Base-by-base conservation (phyloP, 164 flowering plant genomes). In the Santalum album region DNA sequence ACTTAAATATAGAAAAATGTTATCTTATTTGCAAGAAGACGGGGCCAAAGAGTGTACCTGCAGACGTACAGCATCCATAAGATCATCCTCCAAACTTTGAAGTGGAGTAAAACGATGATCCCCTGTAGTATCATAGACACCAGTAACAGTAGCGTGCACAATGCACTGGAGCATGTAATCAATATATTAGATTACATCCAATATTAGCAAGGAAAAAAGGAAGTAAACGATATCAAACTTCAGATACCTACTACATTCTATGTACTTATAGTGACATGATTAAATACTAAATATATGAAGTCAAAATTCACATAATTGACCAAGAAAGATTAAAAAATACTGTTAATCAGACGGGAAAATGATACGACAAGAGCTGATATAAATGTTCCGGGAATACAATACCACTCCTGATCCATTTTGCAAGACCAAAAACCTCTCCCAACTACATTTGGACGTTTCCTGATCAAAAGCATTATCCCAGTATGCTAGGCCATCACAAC, bases 371-470 rank as follows among this genome's bases (percentile, higher is more conserved):
- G n/a, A n/a, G n/a, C n/a, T n/a, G n/a, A n/a, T n/a, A n/a, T n/a
- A n/a, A 51, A 1, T 50, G 25, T 58, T 49, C 20, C 9, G 3
- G 44, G 14, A 51, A 16, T 70, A 50, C 34, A 25, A 50, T 50
- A 76, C 96, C 96, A 70, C 50, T 66, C 98, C 91, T 21, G 98
- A 72, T 54, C 77, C 72, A 73, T 88, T 86, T 52, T 72, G 80
- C 80, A 91, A 70, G 69, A 66, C 70, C 78, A 91, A 75, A 62
- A 73, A 83, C 65, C 80, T 80, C 66, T 88, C 95, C 98, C 98
- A 91, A 54, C 76, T 67, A 53, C 82, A 66, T 32, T 42, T 58
- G 14, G 77, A 53, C 44, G 52, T 67, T 59, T 63, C 61, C 50
- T 57, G 47, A 56, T 51, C 64, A 64, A 54, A 54, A 43, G 55